Base-by-base conservation (phyloP, 768 basidiomycete genomes). In the Rhizopogon salebrosus region DNA sequence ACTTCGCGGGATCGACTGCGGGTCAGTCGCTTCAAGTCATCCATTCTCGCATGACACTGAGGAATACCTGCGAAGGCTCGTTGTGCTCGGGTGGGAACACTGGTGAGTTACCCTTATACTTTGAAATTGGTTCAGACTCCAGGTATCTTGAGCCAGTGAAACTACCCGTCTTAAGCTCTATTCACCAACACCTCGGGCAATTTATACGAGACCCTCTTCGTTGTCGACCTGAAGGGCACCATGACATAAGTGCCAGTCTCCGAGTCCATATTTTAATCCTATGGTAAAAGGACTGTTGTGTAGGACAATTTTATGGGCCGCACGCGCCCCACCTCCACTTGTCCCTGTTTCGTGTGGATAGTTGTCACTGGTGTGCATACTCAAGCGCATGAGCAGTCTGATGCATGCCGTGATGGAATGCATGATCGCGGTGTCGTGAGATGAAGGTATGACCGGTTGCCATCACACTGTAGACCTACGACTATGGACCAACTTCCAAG, bases 151-250 rank as follows among this genome's bases (percentile, higher is more conserved):
- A 55, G 54, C 11, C 54, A 48, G 38, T n/a, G n/a, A n/a, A n/a
- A n/a, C n/a, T n/a, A n/a, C n/a, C n/a, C n/a, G n/a, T n/a, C n/a
- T n/a, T n/a, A n/a, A n/a, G n/a, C n/a, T n/a, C n/a, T n/a, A n/a
- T n/a, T n/a, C n/a, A n/a, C n/a, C n/a, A n/a, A 49, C 2, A 54
- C 58, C 38, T 60, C 59, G 23, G n/a, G n/a, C n/a, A 57, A 57
- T 22, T 42, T 39, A 1, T 61, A 63, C 39, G 54, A 58, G 14
- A 52, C 36, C n/a, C 2, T 50, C 16, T 62, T 61, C n/a, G 42
- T 43, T 4, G 36, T n/a, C n/a, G n/a, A n/a, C n/a, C n/a, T n/a
- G n/a, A n/a, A n/a, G 8, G 27, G 5, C 27, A 6, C 27, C 27
- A 6, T 27, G 5, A 27, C 8, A 6, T 27, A 1, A 27, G 6